A percentile compares a stretch with the other conserved stretches of the same genome.
Conservation (phyloP, 371 early-diverging fungal species). For the Actinomucor elegans region DNA sequence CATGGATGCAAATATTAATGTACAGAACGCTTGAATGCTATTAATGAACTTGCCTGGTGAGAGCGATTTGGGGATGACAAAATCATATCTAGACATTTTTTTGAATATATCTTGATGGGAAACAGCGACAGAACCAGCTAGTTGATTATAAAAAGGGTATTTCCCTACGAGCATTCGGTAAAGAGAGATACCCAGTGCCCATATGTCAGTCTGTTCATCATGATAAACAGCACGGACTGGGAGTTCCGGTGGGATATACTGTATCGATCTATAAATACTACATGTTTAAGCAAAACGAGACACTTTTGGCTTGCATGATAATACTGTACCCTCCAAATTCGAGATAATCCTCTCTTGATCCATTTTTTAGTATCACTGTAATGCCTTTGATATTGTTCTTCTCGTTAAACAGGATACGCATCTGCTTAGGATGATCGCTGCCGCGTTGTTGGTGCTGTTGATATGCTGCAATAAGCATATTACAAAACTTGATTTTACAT, state of each 20-base stretch:
- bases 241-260: constrained; percentile 46
- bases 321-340: constrained; percentile 21
- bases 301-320: not conserved
- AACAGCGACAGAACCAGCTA: not conserved
- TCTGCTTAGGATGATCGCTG: constrained; percentile 5
- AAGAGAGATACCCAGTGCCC: constrained; percentile 45
- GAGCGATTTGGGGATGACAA: constrained; percentile 26
- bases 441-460: constrained; percentile 3
- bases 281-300: not conserved
- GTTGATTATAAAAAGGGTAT: constrained; percentile 36
- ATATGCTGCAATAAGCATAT: constrained; percentile 23
- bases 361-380: constrained; percentile 8
- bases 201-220: constrained; percentile 27
- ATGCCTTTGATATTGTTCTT: constrained; percentile 16
- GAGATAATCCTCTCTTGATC: constrained; percentile 13
- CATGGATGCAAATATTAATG: not conserved
- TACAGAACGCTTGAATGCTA: not conserved
- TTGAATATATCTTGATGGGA: constrained; percentile 30
- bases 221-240: constrained; percentile 8
- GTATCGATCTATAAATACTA: constrained; percentile 23
- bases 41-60: constrained; percentile 28
- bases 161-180: constrained; percentile 42
- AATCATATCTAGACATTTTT: constrained; percentile 39
- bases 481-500: constrained; percentile 22
- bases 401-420: constrained; percentile 18